These are phyloP conservation scores for Scortechinia acanthostroma DNA, from an alignment of 2,329 filamentous ascomycete species.

Conservation along the genomic window DNA sequence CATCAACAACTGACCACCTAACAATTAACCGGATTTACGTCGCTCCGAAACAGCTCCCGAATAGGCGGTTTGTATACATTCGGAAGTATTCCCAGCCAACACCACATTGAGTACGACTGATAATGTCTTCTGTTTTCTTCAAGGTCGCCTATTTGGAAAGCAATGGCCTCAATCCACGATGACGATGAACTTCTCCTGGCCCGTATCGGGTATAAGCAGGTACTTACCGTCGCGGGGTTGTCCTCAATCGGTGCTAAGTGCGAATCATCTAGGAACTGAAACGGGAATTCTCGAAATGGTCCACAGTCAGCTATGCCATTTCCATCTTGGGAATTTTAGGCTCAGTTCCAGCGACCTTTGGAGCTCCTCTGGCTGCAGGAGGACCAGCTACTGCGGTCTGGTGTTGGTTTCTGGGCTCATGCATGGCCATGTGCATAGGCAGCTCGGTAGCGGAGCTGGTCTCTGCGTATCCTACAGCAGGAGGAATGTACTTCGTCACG, in stretches of 20 bases:
- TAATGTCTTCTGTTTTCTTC: too few relatives aligned
- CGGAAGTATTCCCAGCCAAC: too few relatives aligned
- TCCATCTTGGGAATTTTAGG: constrained; percentile 58
- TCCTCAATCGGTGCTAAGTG: neutral
- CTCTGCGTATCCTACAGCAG: constrained; percentile 59
- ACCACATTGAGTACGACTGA: too few relatives aligned
- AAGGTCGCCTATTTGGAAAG: too few relatives aligned
- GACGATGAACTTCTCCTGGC: neutral
- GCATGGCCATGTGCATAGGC: constrained; percentile 54
- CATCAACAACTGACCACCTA: neutral
- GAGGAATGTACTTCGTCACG: constrained; percentile 64
- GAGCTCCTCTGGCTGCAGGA: constrained; percentile 45
- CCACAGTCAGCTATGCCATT: constrained; percentile 59
- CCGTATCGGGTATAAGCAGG: constrained; percentile 1
- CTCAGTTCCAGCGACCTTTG: constrained; percentile 59
- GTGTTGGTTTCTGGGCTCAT: constrained; percentile 57
- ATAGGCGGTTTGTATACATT: too few relatives aligned
- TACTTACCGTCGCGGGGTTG: neutral
- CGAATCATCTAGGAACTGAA: constrained; percentile 40
- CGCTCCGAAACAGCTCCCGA: too few relatives aligned
- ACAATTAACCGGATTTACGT: constrained; percentile 1
- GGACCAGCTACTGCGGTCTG: constrained; percentile 59
- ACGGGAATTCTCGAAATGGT: constrained; percentile 61
- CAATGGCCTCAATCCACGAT: neutral
- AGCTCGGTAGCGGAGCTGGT: constrained; percentile 51